Evolutionary conservation across 2,329 filamentous ascomycete genomes (phyloP).

Genomic region (Aspergillus sp.): DNA sequence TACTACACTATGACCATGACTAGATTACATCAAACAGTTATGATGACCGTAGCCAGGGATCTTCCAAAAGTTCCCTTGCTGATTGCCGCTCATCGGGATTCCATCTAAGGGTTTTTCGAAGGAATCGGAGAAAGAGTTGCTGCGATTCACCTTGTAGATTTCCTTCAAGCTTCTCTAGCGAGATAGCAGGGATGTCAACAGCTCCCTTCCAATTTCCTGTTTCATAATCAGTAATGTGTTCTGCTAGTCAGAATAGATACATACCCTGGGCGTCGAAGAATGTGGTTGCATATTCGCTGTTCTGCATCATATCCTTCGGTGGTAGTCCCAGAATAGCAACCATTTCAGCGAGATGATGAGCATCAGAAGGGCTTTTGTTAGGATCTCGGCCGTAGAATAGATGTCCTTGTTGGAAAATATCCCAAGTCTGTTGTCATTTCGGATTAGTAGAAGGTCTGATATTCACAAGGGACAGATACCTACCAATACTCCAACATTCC

Average conservation of each 20-base stretch:
- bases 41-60: constrained; percentile 22
- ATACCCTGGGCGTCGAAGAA: neutral
- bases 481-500: neutral
- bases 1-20: too few relatives aligned
- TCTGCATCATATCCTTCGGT: neutral
- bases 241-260: too few relatives aligned
- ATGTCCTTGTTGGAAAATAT: neutral
- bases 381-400: neutral
- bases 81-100: constrained; percentile 18
- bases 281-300: neutral
- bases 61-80: constrained; percentile 19
- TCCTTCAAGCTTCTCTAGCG: constrained; percentile 19
- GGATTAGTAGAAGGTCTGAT: neutral
- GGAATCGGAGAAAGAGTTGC: constrained; percentile 20
- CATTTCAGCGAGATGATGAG: neutral
- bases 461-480: neutral
- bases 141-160: constrained; percentile 17
- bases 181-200: constrained; percentile 13
- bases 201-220: constrained; percentile 21
- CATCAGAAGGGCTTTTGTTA: neutral
- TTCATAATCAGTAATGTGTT: neutral
- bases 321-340: neutral
- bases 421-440: neutral
- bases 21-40: neutral
- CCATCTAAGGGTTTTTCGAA: constrained; percentile 26